These are phyloP conservation scores for Geotrichum histeridarum DNA, from an alignment of 1,139 yeast genomes.

Conservation along the genomic window DNA sequence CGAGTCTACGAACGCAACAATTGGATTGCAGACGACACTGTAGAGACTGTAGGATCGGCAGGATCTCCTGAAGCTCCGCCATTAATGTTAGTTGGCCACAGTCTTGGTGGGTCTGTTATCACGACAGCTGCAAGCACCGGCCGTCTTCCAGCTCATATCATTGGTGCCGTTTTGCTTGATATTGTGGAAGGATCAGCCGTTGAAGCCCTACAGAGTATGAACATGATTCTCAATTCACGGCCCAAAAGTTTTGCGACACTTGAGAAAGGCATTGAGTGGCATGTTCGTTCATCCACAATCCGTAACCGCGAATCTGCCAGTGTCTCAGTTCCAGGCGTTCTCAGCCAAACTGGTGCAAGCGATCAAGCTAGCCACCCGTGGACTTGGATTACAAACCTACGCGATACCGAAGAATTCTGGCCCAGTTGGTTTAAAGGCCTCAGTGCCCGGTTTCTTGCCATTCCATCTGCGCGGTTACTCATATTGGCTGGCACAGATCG, in stretches of 20 bases:
- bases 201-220: conserved; percentile 62
- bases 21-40: conserved; percentile 20
- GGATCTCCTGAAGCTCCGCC: neutral
- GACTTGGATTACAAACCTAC: conserved; percentile 62
- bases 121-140: conserved; percentile 42
- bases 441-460: conserved; percentile 56
- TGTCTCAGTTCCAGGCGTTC: conserved; percentile 70
- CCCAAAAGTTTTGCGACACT: conserved; percentile 55
- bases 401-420: conserved; percentile 66
- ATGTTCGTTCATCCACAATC: conserved; percentile 48
- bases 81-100: conserved; percentile 72
- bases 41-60: neutral
- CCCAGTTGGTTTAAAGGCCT: conserved; percentile 69
- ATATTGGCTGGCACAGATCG: conserved; percentile 88
- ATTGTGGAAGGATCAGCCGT: conserved; percentile 93
- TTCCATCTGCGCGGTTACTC: conserved; percentile 61
- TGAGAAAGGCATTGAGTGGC: conserved; percentile 78
- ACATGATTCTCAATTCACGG: conserved; percentile 52
- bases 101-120: conserved; percentile 84
- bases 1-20: conserved; percentile 35
- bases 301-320: conserved; percentile 58
- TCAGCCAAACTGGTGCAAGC: conserved; percentile 31
- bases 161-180: conserved; percentile 74
- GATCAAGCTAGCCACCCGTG: conserved; percentile 27
- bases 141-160: conserved; percentile 21